phyloP scores from a whole-genome alignment of 768 basidiomycete species.

The Lepiota subincarnata region DNA sequence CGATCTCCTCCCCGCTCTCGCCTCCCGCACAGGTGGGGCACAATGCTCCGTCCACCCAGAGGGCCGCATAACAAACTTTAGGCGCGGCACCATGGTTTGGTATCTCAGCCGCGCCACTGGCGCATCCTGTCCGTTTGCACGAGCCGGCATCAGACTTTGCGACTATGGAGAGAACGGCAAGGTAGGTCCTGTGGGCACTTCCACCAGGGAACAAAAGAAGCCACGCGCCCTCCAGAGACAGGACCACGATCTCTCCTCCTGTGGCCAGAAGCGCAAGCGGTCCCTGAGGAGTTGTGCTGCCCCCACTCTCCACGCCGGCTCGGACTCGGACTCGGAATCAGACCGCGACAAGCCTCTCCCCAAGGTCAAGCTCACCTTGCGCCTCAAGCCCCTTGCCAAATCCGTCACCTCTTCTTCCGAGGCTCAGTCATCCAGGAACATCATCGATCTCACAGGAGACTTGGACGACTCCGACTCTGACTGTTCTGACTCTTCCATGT shows the following conservation, averaged over 20 bases:
- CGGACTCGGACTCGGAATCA: slow-evolving; percentile 31
- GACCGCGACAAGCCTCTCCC: slow-evolving; percentile 45
- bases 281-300: slow-evolving; percentile 34
- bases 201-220: slow-evolving; percentile 24
- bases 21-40: slow-evolving; percentile 69
- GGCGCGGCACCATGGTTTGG: slow-evolving; percentile 78
- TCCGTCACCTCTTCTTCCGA: slow-evolving; percentile 1
- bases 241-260: slow-evolving; percentile 24
- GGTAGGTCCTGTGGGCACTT: slow-evolving; percentile 15
- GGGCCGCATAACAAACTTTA: slow-evolving; percentile 63
- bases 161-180: slow-evolving; percentile 58
- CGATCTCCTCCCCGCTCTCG: slow-evolving; percentile 65
- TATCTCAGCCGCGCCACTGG: slow-evolving; percentile 75
- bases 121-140: slow-evolving; percentile 69
- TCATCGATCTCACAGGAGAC: slow-evolving; percentile 40
- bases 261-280: slow-evolving; percentile 42
- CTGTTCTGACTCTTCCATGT: slow-evolving; percentile 37
- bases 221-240: slow-evolving; percentile 17
- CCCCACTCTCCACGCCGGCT: slow-evolving; percentile 11
- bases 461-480: slow-evolving; percentile 27
- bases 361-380: slow-evolving; percentile 69
- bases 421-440: slow-evolving; percentile 6
- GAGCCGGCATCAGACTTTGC: slow-evolving; percentile 67
- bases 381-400: slow-evolving; percentile 38
- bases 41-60: slow-evolving; percentile 36